Conservation (phyloP, 2,329 filamentous ascomycete species). For the Arachnopeziza araneosa region DNA sequence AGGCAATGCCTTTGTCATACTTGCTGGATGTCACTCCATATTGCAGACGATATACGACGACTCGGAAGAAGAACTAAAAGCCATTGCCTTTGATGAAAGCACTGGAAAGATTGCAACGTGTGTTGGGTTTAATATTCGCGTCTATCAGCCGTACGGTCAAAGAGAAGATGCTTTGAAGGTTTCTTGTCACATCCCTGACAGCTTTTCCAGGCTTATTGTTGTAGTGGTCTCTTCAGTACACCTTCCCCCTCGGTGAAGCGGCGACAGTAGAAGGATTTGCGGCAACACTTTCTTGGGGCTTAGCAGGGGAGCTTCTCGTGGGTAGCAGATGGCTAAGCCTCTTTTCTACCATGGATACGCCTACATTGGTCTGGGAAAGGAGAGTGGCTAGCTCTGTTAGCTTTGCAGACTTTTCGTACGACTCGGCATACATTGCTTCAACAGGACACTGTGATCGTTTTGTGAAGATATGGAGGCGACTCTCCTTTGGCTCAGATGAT, state of each 20-base stretch:
- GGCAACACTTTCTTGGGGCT: slow-evolving; percentile 77
- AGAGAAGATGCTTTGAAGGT: slow-evolving; percentile 72
- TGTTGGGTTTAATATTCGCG: slow-evolving; percentile 58
- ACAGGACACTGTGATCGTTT: slow-evolving; percentile 72
- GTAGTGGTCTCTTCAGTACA: slow-evolving; percentile 61
- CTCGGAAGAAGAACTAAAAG: slow-evolving; percentile 57
- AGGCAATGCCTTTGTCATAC: slow-evolving; percentile 79
- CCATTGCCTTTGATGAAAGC: slow-evolving; percentile 73
- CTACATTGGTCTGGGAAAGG: slow-evolving; percentile 66
- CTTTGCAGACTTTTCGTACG: slow-evolving; percentile 75
- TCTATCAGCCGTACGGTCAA: slow-evolving; percentile 72
- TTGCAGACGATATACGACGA: slow-evolving; percentile 91
- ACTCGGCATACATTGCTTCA: slow-evolving; percentile 81
- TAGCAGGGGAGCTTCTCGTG: slow-evolving; percentile 76
- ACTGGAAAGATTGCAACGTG: slow-evolving; percentile 82
- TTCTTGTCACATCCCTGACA: slow-evolving; percentile 23
- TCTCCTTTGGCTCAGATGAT: slow-evolving; percentile 77
- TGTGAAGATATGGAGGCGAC: slow-evolving; percentile 86
- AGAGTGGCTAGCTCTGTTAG: slow-evolving; percentile 66
- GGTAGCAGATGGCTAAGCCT: slow-evolving; percentile 66
- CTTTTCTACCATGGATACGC: slow-evolving; percentile 47
- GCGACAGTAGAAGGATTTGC: slow-evolving; percentile 30
- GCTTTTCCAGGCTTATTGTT: slow-evolving; percentile 17
- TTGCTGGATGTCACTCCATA: slow-evolving; percentile 67
- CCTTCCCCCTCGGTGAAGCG: slow-evolving; percentile 45